phyloP scores from a whole-genome alignment of 1,284 basidiomycete genomes.

The Trametes sp. region DNA sequence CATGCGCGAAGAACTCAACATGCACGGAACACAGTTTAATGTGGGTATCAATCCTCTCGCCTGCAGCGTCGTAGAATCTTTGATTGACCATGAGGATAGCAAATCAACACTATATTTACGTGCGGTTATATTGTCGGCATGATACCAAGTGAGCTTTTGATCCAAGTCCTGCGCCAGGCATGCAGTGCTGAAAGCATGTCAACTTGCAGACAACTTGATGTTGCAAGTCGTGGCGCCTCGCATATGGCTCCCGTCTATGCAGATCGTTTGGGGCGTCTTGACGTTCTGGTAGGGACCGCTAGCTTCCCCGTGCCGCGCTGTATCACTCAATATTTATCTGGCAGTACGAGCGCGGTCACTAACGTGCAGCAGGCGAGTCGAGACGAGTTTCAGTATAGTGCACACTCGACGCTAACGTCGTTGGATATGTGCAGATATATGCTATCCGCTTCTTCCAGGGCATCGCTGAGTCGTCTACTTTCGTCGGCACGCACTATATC shows the following conservation, averaged over 20 bases:
- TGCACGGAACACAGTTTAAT: slow-evolving; percentile 77
- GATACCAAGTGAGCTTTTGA: slow-evolving; percentile 62
- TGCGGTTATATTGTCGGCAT: slow-evolving; percentile 77
- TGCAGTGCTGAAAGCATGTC: neutral
- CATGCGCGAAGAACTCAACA: slow-evolving; percentile 80
- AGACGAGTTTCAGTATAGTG: too few species aligned
- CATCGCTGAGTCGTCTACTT: slow-evolving; percentile 75
- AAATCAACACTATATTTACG: slow-evolving; percentile 77
- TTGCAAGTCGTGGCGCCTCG: slow-evolving; percentile 66
- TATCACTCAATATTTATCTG: neutral
- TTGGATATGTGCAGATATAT: slow-evolving; percentile 56
- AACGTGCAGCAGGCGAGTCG: slow-evolving; percentile 60
- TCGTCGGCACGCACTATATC: slow-evolving; percentile 78
- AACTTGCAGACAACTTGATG: slow-evolving; percentile 63
- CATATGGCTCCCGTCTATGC: slow-evolving; percentile 72
- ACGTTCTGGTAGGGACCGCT: slow-evolving; percentile 59
- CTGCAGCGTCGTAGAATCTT: neutral
- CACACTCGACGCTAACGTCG: slow-evolving; percentile 13
- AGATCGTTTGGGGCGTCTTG: slow-evolving; percentile 68
- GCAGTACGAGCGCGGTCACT: slow-evolving; percentile 62
- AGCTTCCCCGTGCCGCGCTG: neutral
- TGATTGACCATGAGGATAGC: slow-evolving; percentile 42
- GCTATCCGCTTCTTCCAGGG: slow-evolving; percentile 80
- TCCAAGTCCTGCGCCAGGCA: neutral
- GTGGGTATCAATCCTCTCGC: slow-evolving; percentile 40